Percentiles rank a stretch among this genome's conserved stretches.
Conservation (phyloP, 352 stramenopile genomes). For the Ophiocytium majus region DNA sequence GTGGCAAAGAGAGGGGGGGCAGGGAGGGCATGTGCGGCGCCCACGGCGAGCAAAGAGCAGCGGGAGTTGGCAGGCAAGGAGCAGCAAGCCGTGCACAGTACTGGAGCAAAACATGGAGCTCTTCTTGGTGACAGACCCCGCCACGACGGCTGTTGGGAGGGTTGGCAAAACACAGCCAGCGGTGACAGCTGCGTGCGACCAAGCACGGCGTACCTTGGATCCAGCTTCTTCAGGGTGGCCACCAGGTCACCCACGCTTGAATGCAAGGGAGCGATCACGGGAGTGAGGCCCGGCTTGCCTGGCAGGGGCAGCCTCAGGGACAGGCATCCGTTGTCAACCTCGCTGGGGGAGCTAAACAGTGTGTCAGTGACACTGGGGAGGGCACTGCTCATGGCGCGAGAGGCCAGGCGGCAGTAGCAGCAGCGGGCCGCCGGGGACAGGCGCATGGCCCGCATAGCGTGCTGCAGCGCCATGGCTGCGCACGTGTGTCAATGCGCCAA, state of each 20-base stretch:
- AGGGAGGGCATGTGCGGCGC: too few relatives aligned
- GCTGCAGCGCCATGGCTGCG: not conserved
- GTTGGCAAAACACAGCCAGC: not conserved
- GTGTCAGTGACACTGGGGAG: not conserved
- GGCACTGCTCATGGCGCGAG: not conserved
- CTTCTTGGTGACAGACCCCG: too few relatives aligned
- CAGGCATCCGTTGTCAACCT: slow-evolving; percentile 21
- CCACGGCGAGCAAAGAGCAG: too few relatives aligned
- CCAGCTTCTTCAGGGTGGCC: slow-evolving; percentile 25
- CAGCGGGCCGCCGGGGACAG: not conserved
- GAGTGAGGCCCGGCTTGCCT: slow-evolving; percentile 31
- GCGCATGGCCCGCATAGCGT: not conserved
- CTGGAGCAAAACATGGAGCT: too few relatives aligned
- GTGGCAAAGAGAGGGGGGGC: too few relatives aligned
- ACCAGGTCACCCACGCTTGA: slow-evolving; percentile 28
- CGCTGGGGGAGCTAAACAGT: too few relatives aligned
- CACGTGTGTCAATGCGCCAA: too few relatives aligned
- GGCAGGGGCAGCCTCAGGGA: slow-evolving; percentile 34
- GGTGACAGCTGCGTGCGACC: not conserved
- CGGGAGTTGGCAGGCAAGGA: too few relatives aligned
- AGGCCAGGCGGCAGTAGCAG: not conserved
- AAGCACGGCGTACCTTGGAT: slow-evolving; percentile 29
- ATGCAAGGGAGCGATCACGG: slow-evolving; percentile 26
- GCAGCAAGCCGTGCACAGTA: too few relatives aligned
- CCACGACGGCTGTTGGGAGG: too few relatives aligned